Percentiles rank a stretch among this genome's conserved stretches.
Evolutionary conservation across 768 basidiomycete genomes (phyloP).

Genomic region (Phanerochaete carnosa): DNA sequence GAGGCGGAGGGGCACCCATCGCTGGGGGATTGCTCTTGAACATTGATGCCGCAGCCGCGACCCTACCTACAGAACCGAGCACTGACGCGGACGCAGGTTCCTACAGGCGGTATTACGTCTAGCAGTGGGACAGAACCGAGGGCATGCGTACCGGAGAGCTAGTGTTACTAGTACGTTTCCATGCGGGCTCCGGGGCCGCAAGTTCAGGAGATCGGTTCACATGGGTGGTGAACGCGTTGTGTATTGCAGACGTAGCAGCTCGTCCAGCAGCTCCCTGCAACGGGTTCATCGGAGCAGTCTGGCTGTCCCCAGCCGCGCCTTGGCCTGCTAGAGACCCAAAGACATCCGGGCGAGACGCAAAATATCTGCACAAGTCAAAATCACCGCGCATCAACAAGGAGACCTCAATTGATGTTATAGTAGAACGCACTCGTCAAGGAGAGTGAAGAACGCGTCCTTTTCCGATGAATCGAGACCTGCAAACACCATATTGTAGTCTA

Average conservation of each 20-base stretch:
- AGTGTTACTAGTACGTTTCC: constrained; percentile 5
- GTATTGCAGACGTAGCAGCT: constrained; percentile 16
- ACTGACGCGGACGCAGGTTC: neutral
- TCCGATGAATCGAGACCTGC: constrained; percentile 61
- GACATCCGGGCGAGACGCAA: constrained; percentile 67
- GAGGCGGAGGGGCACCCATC: constrained; percentile 21
- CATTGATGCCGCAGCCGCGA: constrained; percentile 57
- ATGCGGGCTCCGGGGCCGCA: constrained; percentile 1
- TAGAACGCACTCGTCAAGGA: constrained; percentile 68
- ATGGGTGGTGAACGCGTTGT: constrained; percentile 14
- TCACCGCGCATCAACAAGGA: neutral
- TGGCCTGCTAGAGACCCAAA: constrained; percentile 29
- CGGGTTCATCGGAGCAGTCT: neutral
- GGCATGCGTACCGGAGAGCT: neutral
- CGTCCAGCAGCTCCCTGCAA: neutral
- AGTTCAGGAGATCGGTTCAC: neutral
- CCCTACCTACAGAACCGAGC: constrained; percentile 33
- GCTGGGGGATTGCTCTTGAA: constrained; percentile 23
- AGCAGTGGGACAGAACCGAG: neutral
- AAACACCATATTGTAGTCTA: constrained; percentile 56
- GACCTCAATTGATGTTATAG: neutral
- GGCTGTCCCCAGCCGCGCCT: constrained; percentile 10
- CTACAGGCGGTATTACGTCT: neutral
- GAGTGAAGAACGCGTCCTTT: constrained; percentile 78
- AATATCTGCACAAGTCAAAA: constrained; percentile 51